phyloP scores from a whole-genome alignment of 768 basidiomycete species.

The Suillus discolor region DNA sequence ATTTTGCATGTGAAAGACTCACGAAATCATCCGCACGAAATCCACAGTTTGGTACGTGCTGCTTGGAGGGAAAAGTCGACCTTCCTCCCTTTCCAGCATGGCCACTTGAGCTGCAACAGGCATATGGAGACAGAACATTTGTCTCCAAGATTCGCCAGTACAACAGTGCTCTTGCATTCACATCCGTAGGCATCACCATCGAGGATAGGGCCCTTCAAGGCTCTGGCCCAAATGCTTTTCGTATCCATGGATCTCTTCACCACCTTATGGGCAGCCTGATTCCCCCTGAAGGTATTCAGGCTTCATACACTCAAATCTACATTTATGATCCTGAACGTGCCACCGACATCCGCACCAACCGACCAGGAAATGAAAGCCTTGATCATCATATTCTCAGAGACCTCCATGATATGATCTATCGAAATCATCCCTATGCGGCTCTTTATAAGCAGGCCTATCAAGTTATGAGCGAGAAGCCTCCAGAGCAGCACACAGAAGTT shows the following conservation, averaged over 20 bases:
- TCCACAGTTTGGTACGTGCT: conserved; percentile 29
- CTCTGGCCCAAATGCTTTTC: conserved; percentile 37
- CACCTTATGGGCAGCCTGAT: conserved; percentile 38
- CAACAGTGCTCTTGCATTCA: conserved; percentile 44
- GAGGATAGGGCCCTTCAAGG: conserved; percentile 32
- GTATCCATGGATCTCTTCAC: conserved; percentile 38
- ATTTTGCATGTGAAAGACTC: conserved; percentile 20
- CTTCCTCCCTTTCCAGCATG: conserved; percentile 23
- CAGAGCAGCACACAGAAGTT: conserved; percentile 19
- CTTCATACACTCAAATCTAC: conserved; percentile 44
- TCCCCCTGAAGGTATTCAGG: conserved; percentile 20
- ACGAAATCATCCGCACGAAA: not conserved
- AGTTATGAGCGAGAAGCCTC: conserved; percentile 26
- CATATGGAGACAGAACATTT: conserved; percentile 28
- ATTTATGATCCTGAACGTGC: conserved; percentile 42
- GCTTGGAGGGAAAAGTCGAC: conserved; percentile 27
- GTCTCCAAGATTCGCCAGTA: conserved; percentile 41
- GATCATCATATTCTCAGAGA: conserved; percentile 20
- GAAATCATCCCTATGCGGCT: conserved; percentile 28
- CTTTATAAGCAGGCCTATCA: conserved; percentile 37
- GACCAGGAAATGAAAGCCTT: conserved; percentile 24
- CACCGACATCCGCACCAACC: conserved; percentile 23
- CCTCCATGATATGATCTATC: conserved; percentile 27
- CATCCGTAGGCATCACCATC: conserved; percentile 35
- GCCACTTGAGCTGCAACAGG: conserved; percentile 16